Evolutionary conservation across 441 rosid species (phyloP).

Genomic region (Eruca vesicaria): DNA sequence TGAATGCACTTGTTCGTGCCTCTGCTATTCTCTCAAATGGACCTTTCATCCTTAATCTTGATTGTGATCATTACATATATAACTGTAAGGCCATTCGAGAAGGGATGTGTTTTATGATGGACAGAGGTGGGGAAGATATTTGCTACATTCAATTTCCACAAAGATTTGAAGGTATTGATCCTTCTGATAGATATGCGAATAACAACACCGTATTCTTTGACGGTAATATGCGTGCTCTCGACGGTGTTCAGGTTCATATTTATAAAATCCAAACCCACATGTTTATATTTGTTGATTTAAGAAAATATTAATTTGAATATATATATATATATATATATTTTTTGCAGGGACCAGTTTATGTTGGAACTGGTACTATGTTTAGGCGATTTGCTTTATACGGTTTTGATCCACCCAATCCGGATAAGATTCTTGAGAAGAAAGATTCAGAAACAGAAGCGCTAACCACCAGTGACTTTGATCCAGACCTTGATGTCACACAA

Average conservation of each 20-base stretch:
- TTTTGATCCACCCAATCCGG: background rate
- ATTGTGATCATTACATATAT: background rate
- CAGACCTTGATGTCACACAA: background rate
- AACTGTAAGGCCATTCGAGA: background rate
- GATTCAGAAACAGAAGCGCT: background rate
- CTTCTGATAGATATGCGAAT: background rate
- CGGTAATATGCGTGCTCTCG: background rate
- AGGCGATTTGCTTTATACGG: background rate
- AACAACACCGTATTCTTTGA: background rate
- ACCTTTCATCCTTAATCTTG: background rate
- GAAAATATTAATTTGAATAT: background rate
- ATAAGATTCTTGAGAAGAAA: background rate
- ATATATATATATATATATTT: background rate
- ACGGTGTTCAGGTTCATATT: background rate
- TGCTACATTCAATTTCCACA: slow-evolving; percentile 1
- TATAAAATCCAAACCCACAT: background rate
- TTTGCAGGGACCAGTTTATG: background rate
- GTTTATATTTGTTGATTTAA: background rate
- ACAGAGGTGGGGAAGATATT: background rate
- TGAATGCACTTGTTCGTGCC: slow-evolving; percentile 1
- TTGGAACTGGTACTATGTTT: background rate
- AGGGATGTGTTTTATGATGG: slow-evolving; percentile 3
- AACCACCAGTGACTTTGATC: background rate
- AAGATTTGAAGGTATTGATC: background rate
- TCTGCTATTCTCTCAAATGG: slow-evolving; percentile 1